Evolutionary conservation across 257 asterid species (phyloP).

Genomic region (Rauvolfia tetraphylla): DNA sequence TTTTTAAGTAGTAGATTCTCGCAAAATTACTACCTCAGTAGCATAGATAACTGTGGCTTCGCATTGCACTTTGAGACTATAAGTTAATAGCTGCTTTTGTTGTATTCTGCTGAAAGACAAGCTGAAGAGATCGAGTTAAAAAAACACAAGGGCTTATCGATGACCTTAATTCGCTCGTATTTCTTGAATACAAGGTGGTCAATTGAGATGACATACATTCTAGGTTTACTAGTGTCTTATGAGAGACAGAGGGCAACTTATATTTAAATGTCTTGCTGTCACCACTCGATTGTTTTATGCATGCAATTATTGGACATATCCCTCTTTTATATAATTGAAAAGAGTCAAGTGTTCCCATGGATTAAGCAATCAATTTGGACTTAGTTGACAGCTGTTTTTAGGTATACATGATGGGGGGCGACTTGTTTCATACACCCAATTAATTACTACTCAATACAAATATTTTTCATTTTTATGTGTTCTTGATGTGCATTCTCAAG

Average conservation of each 20-base stretch:
- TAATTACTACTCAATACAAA: no score
- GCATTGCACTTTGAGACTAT: neutral
- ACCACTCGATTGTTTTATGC: neutral
- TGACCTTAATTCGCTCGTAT: conserved; percentile 4
- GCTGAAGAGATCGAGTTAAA: neutral
- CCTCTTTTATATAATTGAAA: neutral
- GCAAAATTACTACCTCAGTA: neutral
- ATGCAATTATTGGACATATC: neutral
- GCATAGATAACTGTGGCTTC: neutral
- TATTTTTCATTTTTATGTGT: no score
- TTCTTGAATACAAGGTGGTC: conserved; percentile 16
- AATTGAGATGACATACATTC: conserved; percentile 19
- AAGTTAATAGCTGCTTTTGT: neutral
- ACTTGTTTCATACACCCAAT: no score
- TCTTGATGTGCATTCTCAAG: no score
- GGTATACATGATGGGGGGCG: neutral
- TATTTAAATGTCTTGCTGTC: no score
- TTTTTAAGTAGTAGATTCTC: no score
- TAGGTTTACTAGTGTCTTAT: conserved; percentile 3
- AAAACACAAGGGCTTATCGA: neutral
- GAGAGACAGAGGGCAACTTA: neutral
- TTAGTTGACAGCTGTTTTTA: conserved; percentile 2
- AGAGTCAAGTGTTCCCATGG: conserved; percentile 8
- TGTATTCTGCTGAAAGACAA: neutral
- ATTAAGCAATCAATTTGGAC: conserved; percentile 5